Conservation (phyloP, 257 asterid genomes). For the Solanum raphanifolium region DNA sequence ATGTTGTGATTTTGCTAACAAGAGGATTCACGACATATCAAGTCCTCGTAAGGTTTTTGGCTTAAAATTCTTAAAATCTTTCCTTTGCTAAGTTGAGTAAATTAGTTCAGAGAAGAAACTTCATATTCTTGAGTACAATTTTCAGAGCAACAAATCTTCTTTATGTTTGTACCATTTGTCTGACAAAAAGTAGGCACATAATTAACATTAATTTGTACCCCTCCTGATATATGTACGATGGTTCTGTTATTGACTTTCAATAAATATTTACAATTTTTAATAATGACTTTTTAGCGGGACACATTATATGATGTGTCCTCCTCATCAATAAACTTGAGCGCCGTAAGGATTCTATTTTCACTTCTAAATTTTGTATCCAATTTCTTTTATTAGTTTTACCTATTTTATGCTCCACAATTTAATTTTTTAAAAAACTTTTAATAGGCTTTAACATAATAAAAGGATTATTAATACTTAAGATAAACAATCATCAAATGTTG, state of each 20-base stretch:
- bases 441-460: no score
- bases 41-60: background rate
- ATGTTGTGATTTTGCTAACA: background rate
- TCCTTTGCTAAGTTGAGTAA: background rate
- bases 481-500: constrained; percentile 7
- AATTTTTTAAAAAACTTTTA: no score
- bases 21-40: no score
- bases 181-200: background rate
- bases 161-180: background rate
- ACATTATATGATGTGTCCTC: no score
- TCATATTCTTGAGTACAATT: no score
- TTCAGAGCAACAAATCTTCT: background rate
- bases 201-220: background rate
- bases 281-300: no score
- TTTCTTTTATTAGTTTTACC: background rate
- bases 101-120: background rate
- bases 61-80: background rate
- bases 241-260: background rate
- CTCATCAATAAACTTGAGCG: no score
- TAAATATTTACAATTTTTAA: no score
- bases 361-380: background rate
- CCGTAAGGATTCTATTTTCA: background rate
- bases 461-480: no score
- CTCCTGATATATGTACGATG: background rate
- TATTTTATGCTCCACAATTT: background rate